Evolutionary conservation across 768 basidiomycete genomes (phyloP), one percentile per base, ranked within the genome.

Genomic region (Vishniacozyma victoriae): DNA sequence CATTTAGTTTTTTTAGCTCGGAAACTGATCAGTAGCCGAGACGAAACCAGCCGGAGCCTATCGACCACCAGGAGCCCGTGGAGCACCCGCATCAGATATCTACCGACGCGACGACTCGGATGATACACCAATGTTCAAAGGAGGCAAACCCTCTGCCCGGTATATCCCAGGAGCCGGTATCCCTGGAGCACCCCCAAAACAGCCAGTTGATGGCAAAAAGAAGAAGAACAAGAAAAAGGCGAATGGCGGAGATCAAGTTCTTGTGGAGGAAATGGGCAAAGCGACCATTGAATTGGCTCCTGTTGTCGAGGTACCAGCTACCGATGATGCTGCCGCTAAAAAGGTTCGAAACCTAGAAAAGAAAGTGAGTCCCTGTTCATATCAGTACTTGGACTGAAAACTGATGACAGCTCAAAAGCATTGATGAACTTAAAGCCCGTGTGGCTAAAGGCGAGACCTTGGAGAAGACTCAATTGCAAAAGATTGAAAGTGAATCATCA

Each of bases 341-440:
- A 96, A 93, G 79, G 80, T 86, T 40, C 78, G 95, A 61, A 96
- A 95, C 70, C 64, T 99, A 72, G 87, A 81, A 70, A 99, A 99
- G 79, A 99, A 95, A 83, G 91, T 86, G 33, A 29, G 78, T 71
- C 12, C 9, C 35, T 46, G 22, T 42, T 51, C 45, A 25, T 56
- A 24, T 12, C 25, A 20, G 13, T 9, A 15, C 37, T 7, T 39
- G 15, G 4, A 15, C 41, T 26, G 4, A n/a, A n/a, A n/a, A 13
- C 23, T 43, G 19, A 20, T 42, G 14, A 29, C 58, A 95, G 91
- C 78, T 99, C 57, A 96, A 95, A 71, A 93, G 93, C n/a, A 97
- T 99, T 58, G 90, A 96, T 18, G 92, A 97, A 64, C 81, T 99
- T 41, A 97, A 96, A 76, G 87, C 87, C 57, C 90, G 91, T 75